A percentile compares a stretch with the other conserved stretches of the same genome.
Conservation (phyloP, 306 rosid genomes). For the Myrica gale region DNA sequence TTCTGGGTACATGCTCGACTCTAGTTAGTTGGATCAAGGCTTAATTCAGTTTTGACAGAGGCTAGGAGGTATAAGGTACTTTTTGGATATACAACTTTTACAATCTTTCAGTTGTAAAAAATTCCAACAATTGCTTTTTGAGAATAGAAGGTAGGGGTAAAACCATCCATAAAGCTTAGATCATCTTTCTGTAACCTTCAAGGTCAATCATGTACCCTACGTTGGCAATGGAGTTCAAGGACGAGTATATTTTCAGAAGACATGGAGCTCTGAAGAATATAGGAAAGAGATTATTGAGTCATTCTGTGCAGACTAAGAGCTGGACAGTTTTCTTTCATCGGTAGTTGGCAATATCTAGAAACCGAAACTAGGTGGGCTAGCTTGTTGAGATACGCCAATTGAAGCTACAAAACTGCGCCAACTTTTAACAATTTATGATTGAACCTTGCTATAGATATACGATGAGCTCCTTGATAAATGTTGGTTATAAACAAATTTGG, state of each 20-base stretch:
- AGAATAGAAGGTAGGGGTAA: neutral
- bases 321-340: neutral
- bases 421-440: neutral
- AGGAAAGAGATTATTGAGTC: neutral
- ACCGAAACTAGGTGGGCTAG: neutral
- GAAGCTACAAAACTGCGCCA: neutral
- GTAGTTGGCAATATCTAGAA: neutral
- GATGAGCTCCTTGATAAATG: neutral
- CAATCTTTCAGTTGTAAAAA: neutral
- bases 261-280: neutral
- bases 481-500: neutral
- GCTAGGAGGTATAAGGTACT: neutral
- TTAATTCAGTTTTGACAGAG: neutral
- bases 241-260: neutral
- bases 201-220: neutral
- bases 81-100: neutral
- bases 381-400: neutral
- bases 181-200: too few species aligned
- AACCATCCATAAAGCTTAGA: neutral
- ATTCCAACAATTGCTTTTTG: too few species aligned
- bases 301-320: neutral
- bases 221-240: neutral
- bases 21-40: neutral
- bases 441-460: neutral
- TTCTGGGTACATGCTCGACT: neutral